Evolutionary conservation across 2,329 filamentous ascomycete species (phyloP), one percentile per base, ranked within the genome.

Genomic region (Macrophomina pseudophaseolina): DNA sequence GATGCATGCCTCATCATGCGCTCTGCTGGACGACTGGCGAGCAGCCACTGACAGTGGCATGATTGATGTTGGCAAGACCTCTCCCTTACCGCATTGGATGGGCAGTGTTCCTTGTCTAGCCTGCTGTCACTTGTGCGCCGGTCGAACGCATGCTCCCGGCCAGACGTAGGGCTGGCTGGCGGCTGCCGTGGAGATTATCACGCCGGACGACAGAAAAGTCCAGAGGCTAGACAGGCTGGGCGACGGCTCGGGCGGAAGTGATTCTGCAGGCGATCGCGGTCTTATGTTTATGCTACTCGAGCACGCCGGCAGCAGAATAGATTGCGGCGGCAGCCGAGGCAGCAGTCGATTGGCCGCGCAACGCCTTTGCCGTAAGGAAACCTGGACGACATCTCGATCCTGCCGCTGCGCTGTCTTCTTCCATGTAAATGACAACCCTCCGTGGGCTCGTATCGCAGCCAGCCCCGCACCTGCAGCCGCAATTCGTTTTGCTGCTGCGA

Each of bases 401-500:
- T 6, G 30, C 49, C 49, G 32, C 58, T 38, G 58, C 44, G 42
- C 46, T 18, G 40, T 42, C 16, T 14, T 46, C 14, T 23, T 6
- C 4, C 9, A 49, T 30, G 42, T 32, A 35, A 62, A 49, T 49
- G 58, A 38, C 58, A 62, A 48, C 11, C 23, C 56, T 59, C 56
- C 40, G 28, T 28, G 23, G 9, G 14, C 40, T 48, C 56, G 56
- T 59, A 59, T 49, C 16, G 58, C n/a, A n/a, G 42, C 42, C 58
- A 49, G 58, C 58, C 54, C 58, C 58, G 44, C 58, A 62, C 12
- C 58, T 62, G 58, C 54, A 54, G 52, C 52, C 52, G 33, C 32
- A 18, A 49, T 62, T 49, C 44, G 58, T 35, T 62, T 49, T 62
- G 58, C 58, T 49, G 42, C 58, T 62, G 44, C 18, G 33, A 4